phyloP scores from a whole-genome alignment of 108 stramenopile genomes.

The Cyclotella baltica region DNA sequence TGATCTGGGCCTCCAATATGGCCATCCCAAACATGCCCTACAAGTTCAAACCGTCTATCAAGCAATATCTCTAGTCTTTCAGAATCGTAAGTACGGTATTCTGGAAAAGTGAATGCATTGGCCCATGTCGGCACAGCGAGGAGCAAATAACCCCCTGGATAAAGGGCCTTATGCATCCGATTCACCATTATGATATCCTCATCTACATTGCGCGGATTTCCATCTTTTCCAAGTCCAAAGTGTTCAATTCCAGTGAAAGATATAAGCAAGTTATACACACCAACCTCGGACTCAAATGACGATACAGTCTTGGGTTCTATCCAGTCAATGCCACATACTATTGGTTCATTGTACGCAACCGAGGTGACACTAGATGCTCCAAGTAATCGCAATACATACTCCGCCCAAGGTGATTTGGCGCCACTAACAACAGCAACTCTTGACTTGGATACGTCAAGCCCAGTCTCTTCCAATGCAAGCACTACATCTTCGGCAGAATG shows the following conservation, averaged over 20 bases:
- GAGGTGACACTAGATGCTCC: neutral
- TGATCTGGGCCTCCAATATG: neutral
- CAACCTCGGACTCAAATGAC: constrained; percentile 3
- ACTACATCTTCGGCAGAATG: constrained; percentile 9
- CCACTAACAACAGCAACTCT: constrained; percentile 4
- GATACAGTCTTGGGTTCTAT: neutral
- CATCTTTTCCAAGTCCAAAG: neutral
- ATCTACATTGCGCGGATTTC: neutral
- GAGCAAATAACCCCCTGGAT: neutral
- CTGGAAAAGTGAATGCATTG: neutral
- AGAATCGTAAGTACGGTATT: neutral
- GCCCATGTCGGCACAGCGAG: neutral
- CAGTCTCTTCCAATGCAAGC: neutral
- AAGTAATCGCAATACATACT: neutral
- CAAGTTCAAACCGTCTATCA: neutral
- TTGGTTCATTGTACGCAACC: neutral
- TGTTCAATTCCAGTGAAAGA: constrained; percentile 5
- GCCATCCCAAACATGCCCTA: constrained; percentile 4
- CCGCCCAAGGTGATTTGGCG: neutral
- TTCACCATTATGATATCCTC: neutral
- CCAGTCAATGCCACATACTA: constrained; percentile 6
- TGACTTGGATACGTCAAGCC: neutral
- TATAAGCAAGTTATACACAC: neutral
- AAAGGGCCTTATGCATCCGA: neutral
- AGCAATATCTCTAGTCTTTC: neutral